Evolutionary conservation across 2,329 filamentous ascomycete species (phyloP), one percentile per base, ranked within the genome.

Genomic region (Penicillium sp.): DNA sequence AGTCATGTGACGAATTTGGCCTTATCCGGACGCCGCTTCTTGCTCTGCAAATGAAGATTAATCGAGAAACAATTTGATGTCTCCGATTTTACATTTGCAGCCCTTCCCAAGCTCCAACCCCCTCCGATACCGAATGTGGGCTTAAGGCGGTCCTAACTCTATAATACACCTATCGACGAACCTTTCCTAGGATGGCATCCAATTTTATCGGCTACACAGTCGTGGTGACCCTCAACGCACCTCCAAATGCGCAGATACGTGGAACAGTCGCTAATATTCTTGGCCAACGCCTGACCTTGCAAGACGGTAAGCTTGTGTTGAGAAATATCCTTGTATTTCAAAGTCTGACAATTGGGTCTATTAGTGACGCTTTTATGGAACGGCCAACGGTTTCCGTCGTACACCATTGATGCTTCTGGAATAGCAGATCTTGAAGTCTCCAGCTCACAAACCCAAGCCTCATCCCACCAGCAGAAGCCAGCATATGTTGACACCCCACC

Each of bases 201-300:
- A 80, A 85, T 67, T 91, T 93, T 70, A 84, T 90, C 66, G 90
- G 90, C 60, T 82, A 90, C 71, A 85, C 87, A 59, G 90, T 94
- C 74, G 77, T 85, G 59, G 86, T 94, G 66, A 87, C 86, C 35
- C 80, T 94, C 61, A 83, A 81, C 65, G 79, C 84, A 58, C 87
- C 88, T 52, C 80, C 82, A 2, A 83, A 83, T 59, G 83, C 82
- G 43, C 78, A 83, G 64, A 76, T 93, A 50, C 84, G 85, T 59
- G 90, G 90, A 52, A 83, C 83, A 21, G 88, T 95, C 35, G 82
- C 84, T 59, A 80, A 85, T 63, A 85, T 93, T 54, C 81, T 87
- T 60, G 85, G 87, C 24, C 81, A 84, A 66, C 86, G 85, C 59
- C 75, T 95, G 61, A 85, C 83, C 28, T 79, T 95, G 52, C 82